These are phyloP conservation scores for Fusarium sp. DNA, from an alignment of 2,329 filamentous ascomycete species.

Conservation along the genomic window DNA sequence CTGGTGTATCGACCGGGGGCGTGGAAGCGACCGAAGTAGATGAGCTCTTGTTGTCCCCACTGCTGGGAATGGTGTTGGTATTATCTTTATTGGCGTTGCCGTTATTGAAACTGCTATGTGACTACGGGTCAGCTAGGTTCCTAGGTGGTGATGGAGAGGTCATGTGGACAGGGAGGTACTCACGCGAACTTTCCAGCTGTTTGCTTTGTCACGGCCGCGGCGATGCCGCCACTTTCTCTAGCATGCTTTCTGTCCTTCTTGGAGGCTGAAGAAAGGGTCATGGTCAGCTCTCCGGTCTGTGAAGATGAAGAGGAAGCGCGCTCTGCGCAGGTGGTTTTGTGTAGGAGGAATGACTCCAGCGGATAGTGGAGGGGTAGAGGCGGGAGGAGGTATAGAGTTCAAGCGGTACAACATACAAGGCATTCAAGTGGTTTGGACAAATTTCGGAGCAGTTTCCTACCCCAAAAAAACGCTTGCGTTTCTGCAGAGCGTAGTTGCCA, in stretches of 20 bases:
- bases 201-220: slow-evolving; percentile 67
- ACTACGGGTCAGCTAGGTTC: slow-evolving; percentile 45
- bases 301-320: slow-evolving; percentile 20
- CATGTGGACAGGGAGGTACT: slow-evolving; percentile 52
- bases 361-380: slow-evolving; percentile 31
- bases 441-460: slow-evolving; percentile 52
- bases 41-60: slow-evolving; percentile 53
- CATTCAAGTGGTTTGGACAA: slow-evolving; percentile 54
- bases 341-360: slow-evolving; percentile 25
- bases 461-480: slow-evolving; percentile 48
- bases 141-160: slow-evolving; percentile 43
- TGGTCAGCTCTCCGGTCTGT: slow-evolving; percentile 41
- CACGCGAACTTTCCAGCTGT: slow-evolving; percentile 66
- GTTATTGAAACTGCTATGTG: slow-evolving; percentile 41
- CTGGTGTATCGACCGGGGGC: slow-evolving; percentile 61
- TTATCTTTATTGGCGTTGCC: slow-evolving; percentile 51
- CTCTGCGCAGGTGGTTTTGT: slow-evolving; percentile 33
- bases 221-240: slow-evolving; percentile 66
- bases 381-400: slow-evolving; percentile 29
- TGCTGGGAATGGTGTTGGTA: slow-evolving; percentile 45
- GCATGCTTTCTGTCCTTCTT: slow-evolving; percentile 69
- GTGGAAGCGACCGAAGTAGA: slow-evolving; percentile 61
- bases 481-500: slow-evolving; percentile 47
- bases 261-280: slow-evolving; percentile 53
- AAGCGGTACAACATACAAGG: slow-evolving; percentile 52